These are phyloP conservation scores for Exophiala dermatitidis DNA, from an alignment of 2,329 filamentous ascomycete genomes.

Conservation along the genomic window DNA sequence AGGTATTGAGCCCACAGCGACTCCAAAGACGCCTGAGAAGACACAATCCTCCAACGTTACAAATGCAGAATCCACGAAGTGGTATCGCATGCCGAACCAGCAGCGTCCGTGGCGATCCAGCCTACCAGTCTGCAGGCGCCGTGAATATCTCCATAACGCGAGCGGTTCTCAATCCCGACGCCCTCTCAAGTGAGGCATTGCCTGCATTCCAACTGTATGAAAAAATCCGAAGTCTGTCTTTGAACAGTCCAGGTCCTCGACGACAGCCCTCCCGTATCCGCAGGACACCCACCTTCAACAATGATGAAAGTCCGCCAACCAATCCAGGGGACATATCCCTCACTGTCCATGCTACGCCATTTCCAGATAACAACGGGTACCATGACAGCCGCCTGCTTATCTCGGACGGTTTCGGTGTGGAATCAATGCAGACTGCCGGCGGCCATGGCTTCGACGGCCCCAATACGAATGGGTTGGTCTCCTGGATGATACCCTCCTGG, in stretches of 20 bases:
- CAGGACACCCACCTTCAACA: background rate
- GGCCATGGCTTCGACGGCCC: no score
- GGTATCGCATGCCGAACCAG: no score
- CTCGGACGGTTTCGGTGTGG: no score
- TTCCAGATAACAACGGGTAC: no score
- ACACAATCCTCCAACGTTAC: background rate
- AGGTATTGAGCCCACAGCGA: background rate
- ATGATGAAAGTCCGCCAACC: background rate
- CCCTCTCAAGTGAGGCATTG: background rate
- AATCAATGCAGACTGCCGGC: no score
- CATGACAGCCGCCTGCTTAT: no score
- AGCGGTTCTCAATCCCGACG: background rate
- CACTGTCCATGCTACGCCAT: no score
- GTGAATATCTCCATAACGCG: background rate
- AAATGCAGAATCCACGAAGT: background rate
- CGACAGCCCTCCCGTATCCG: background rate
- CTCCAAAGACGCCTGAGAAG: background rate
- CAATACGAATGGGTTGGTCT: no score
- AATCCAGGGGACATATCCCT: no score
- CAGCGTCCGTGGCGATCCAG: background rate
- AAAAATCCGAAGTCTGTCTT: background rate
- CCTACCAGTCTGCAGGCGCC: background rate
- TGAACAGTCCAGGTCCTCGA: background rate
- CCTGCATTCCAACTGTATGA: background rate
- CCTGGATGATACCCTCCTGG: no score